A percentile compares a stretch with the other conserved stretches of the same genome.
Evolutionary conservation across 1,284 basidiomycete species (phyloP).

Genomic region (Polyporus tsugae): DNA sequence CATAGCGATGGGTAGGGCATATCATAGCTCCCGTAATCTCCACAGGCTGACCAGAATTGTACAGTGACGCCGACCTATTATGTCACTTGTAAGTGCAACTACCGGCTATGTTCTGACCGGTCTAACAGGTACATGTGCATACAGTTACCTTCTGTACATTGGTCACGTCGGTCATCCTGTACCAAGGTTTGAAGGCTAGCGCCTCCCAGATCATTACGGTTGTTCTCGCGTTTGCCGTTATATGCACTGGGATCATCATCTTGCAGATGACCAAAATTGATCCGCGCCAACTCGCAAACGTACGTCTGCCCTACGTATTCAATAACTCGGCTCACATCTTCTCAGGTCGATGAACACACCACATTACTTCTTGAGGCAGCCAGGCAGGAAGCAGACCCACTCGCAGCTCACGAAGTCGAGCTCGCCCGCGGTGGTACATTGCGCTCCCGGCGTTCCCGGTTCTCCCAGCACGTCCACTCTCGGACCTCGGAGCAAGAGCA

Average conservation of each 20-base stretch:
- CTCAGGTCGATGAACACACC: slow-evolving; percentile 40
- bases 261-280: slow-evolving; percentile 75
- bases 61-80: slow-evolving; percentile 68
- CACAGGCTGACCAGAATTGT: slow-evolving; percentile 9
- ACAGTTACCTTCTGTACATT: slow-evolving; percentile 63
- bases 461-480: slow-evolving; percentile 24
- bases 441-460: slow-evolving; percentile 36
- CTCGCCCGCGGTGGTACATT: slow-evolving; percentile 33
- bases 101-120: slow-evolving; percentile 4
- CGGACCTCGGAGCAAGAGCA: slow-evolving; percentile 23
- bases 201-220: slow-evolving; percentile 64
- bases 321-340: background rate
- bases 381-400: slow-evolving; percentile 40
- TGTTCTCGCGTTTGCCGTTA: slow-evolving; percentile 65
- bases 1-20: slow-evolving; percentile 44
- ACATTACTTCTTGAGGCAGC: slow-evolving; percentile 41
- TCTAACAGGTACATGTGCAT: background rate
- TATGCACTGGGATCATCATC: slow-evolving; percentile 66
- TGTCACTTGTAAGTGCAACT: slow-evolving; percentile 53
- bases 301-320: slow-evolving; percentile 18
- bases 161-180: slow-evolving; percentile 64
- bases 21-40: slow-evolving; percentile 39
- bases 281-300: slow-evolving; percentile 50
- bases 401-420: slow-evolving; percentile 33
- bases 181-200: slow-evolving; percentile 68